Evolutionary conservation across 495 filamentous ascomycete genomes (phyloP).

Genomic region (Achaetomiella virescens): DNA sequence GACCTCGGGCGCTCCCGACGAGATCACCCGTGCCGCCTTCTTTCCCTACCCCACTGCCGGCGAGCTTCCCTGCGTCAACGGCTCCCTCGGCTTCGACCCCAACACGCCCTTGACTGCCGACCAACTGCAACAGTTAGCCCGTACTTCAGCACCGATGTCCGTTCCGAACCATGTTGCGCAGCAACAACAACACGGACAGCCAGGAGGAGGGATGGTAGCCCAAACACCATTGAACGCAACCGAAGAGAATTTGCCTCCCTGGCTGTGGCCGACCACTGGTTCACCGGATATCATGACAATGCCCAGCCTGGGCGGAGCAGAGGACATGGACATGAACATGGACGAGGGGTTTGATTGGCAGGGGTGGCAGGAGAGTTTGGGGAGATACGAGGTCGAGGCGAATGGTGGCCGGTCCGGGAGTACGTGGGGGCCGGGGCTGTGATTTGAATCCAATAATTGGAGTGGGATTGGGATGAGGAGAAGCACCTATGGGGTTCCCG

Average conservation of each 20-base stretch:
- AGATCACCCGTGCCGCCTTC: neutral
- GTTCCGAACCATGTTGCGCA: neutral
- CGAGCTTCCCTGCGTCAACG: neutral
- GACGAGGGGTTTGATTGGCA: conserved; percentile 45
- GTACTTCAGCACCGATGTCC: neutral
- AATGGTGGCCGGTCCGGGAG: conserved; percentile 19
- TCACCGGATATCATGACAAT: conserved; percentile 12
- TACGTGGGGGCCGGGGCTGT: conserved; percentile 18
- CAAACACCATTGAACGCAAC: too few relatives aligned
- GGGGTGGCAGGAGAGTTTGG: conserved; percentile 39
- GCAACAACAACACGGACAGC: conserved; percentile 9
- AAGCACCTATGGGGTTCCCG: too few relatives aligned
- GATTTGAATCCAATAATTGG: neutral
- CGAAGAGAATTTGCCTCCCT: conserved; percentile 37
- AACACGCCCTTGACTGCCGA: neutral
- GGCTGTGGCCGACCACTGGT: conserved; percentile 35
- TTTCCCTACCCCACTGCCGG: conserved; percentile 8
- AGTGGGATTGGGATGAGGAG: neutral
- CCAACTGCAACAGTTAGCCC: neutral
- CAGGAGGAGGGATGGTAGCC: too few relatives aligned
- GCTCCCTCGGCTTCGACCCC: neutral
- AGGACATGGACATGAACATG: conserved; percentile 37
- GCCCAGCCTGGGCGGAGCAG: conserved; percentile 18
- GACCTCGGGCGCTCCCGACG: neutral
- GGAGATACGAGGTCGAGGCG: conserved; percentile 29